Evolutionary conservation across 495 filamentous ascomycete species (phyloP).

Genomic region (Lepraria neglecta): DNA sequence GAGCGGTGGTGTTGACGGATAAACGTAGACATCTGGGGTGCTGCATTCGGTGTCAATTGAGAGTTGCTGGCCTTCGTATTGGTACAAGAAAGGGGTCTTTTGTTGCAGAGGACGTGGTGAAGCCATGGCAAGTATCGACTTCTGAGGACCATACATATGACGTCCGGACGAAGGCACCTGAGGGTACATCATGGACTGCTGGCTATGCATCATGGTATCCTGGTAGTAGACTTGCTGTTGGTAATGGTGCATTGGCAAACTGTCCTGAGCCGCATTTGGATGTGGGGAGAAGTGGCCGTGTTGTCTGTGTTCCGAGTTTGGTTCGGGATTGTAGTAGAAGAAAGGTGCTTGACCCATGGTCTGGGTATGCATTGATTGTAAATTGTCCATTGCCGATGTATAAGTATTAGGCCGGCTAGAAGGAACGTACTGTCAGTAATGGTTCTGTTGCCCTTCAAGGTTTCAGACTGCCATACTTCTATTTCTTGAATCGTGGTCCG

Average conservation of each 20-base stretch:
- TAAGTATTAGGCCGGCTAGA: constrained; percentile 12
- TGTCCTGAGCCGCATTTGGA: constrained; percentile 47
- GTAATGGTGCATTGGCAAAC: constrained; percentile 43
- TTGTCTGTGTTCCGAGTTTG: constrained; percentile 65
- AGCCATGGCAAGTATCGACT: constrained; percentile 59
- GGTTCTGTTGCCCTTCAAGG: background rate
- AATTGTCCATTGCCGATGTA: constrained; percentile 47
- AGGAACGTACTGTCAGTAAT: background rate
- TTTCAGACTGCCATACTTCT: constrained; percentile 9
- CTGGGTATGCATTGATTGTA: constrained; percentile 49
- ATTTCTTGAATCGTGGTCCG: background rate
- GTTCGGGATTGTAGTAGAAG: constrained; percentile 85
- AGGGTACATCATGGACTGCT: constrained; percentile 59
- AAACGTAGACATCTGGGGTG: constrained; percentile 61
- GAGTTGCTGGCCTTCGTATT: constrained; percentile 43
- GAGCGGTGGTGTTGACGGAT: constrained; percentile 82
- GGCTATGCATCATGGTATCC: constrained; percentile 31
- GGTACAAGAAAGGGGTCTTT: constrained; percentile 66
- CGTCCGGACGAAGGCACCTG: constrained; percentile 60
- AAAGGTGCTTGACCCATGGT: constrained; percentile 72
- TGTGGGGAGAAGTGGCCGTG: constrained; percentile 79
- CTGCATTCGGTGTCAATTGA: constrained; percentile 71
- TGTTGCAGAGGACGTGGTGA: constrained; percentile 72
- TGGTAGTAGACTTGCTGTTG: constrained; percentile 38
- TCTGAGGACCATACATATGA: constrained; percentile 51